A percentile compares a stretch with the other conserved stretches of the same genome.
Conservation (phyloP, 441 rosid species). For the Pelargonium cotyledonis region DNA sequence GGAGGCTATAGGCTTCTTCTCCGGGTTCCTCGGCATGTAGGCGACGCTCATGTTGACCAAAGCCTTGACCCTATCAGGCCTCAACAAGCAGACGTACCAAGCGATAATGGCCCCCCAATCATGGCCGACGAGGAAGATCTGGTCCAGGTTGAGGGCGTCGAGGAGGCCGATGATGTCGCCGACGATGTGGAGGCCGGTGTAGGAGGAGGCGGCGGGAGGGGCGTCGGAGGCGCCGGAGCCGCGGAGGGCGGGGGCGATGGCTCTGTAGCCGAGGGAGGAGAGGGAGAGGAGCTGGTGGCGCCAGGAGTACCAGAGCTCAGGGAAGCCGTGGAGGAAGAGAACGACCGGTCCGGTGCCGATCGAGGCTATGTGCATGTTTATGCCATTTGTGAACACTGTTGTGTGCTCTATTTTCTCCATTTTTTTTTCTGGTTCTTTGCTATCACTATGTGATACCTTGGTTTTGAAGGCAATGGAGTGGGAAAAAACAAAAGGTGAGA, state of each 20-base stretch:
- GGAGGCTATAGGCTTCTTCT: slow-evolving; percentile 35
- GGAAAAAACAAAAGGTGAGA: too few relatives aligned
- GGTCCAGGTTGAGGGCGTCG: slow-evolving; percentile 35
- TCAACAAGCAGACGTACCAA: slow-evolving; percentile 44
- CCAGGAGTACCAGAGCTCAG: slow-evolving; percentile 71
- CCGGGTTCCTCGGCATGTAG: slow-evolving; percentile 40
- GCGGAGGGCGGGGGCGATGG: slow-evolving; percentile 67
- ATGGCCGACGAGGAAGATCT: slow-evolving; percentile 56
- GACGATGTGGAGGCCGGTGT: slow-evolving; percentile 44
- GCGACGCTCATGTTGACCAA: slow-evolving; percentile 50
- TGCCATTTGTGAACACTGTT: slow-evolving; percentile 47
- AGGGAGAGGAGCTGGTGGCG: slow-evolving; percentile 57
- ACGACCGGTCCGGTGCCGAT: slow-evolving; percentile 45
- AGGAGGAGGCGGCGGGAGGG: slow-evolving; percentile 31
- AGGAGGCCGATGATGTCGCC: slow-evolving; percentile 56
- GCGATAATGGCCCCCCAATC: slow-evolving; percentile 62
- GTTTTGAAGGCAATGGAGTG: too few relatives aligned
- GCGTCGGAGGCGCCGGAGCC: slow-evolving; percentile 60
- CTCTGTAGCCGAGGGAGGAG: slow-evolving; percentile 46
- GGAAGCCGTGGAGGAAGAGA: slow-evolving; percentile 68
- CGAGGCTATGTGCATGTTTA: slow-evolving; percentile 53
- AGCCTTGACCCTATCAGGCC: slow-evolving; percentile 56
- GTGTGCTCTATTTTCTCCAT: slow-evolving; percentile 37
- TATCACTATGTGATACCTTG: too few relatives aligned
- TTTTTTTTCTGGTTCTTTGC: not conserved